Percentiles rank a stretch among this genome's conserved stretches.
phyloP scores from a whole-genome alignment of 805 yeast species.

The Hanseniaspora taiwanica region DNA sequence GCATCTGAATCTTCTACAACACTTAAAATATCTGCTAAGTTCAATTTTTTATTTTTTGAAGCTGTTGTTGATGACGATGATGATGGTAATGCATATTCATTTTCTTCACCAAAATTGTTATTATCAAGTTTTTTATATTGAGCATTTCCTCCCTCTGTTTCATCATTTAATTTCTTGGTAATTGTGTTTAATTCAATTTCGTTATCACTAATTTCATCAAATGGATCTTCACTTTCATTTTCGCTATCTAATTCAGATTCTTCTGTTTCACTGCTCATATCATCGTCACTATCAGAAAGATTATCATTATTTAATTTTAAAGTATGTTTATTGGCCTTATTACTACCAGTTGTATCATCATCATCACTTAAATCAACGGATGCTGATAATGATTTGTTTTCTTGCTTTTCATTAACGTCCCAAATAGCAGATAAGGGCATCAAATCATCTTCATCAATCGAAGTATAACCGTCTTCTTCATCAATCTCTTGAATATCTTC shows the following conservation, averaged over 20 bases:
- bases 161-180: conserved; percentile 24
- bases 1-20: conserved; percentile 40
- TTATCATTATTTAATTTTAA: too few relatives aligned
- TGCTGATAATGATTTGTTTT: too few relatives aligned
- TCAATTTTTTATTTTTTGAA: too few relatives aligned
- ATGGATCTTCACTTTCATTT: conserved; percentile 13
- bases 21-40: conserved; percentile 59
- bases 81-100: conserved; percentile 51
- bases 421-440: conserved; percentile 76
- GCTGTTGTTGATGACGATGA: conserved; percentile 5
- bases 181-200: conserved; percentile 43
- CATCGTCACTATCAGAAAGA: conserved; percentile 9
- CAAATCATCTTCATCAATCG: conserved; percentile 65
- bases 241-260: conserved; percentile 16
- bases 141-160: conserved; percentile 22
- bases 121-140: conserved; percentile 33
- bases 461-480: conserved; percentile 52
- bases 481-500: conserved; percentile 28
- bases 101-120: conserved; percentile 45
- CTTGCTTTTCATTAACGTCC: conserved; percentile 57
- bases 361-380: too few relatives aligned
- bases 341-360: too few relatives aligned
- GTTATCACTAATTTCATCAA: conserved; percentile 29
- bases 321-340: too few relatives aligned
- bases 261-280: conserved; percentile 9